Percentiles rank a stretch among this genome's conserved stretches.
These are phyloP conservation scores for Singerocomus inundabilis DNA, from an alignment of 1,284 basidiomycete genomes.

Conservation along the genomic window DNA sequence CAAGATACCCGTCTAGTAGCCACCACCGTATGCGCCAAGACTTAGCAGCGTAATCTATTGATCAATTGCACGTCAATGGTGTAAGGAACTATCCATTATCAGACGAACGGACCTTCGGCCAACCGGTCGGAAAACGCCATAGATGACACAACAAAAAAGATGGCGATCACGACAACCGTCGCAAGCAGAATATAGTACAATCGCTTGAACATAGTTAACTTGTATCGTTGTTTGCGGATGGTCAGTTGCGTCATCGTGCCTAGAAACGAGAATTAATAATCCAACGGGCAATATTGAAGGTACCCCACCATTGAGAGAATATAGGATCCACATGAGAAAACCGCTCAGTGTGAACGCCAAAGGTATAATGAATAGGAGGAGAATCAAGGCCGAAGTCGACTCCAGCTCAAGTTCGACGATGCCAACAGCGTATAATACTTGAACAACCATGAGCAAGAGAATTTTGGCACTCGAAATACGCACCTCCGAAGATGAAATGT, in stretches of 20 bases:
- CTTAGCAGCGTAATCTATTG: constrained; percentile 83
- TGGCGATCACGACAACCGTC: constrained; percentile 79
- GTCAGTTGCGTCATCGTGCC: constrained; percentile 85
- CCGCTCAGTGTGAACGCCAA: constrained; percentile 91
- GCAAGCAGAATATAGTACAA: constrained; percentile 87
- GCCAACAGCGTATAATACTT: constrained; percentile 88
- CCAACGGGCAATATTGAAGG: not conserved
- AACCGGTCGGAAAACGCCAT: constrained; percentile 88
- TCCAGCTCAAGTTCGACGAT: constrained; percentile 92
- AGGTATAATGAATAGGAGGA: constrained; percentile 88
- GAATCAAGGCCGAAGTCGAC: constrained; percentile 75
- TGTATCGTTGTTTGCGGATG: constrained; percentile 83
- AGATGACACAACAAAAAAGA: constrained; percentile 92
- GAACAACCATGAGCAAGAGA: constrained; percentile 7
- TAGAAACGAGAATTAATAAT: constrained; percentile 32
- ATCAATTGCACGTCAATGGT: not conserved
- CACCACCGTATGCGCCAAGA: constrained; percentile 97
- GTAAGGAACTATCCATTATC: not conserved
- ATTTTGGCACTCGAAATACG: constrained; percentile 8
- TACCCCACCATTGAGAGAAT: constrained; percentile 75
- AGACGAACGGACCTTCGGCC: constrained; percentile 65
- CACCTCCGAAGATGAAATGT: constrained; percentile 95
- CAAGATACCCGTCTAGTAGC: constrained; percentile 94
- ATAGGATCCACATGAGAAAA: constrained; percentile 95
- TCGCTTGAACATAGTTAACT: constrained; percentile 82